Evolutionary conservation across 2,329 filamentous ascomycete species (phyloP).

Genomic region (Leptographium wingfieldii): DNA sequence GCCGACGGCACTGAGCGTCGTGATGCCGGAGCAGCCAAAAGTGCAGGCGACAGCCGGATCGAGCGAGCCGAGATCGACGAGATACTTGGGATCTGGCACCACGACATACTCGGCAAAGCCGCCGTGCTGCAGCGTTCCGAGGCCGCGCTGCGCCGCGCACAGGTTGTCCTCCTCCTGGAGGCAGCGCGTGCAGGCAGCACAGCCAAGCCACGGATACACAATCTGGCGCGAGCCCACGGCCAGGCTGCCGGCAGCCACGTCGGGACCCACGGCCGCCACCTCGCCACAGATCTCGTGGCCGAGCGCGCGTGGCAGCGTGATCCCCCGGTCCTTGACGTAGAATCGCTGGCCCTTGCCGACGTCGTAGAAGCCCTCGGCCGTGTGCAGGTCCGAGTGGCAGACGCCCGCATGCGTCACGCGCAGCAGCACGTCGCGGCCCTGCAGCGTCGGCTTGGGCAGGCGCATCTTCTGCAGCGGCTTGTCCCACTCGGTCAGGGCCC

Average conservation of each 20-base stretch:
- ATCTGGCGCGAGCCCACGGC: conserved; percentile 3
- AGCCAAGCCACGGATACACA: conserved; percentile 7
- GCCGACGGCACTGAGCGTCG: conserved; percentile 4
- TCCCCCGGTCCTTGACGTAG: conserved; percentile 6
- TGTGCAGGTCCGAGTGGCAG: conserved; percentile 8
- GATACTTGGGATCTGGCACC: conserved; percentile 6
- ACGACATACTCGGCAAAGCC: conserved; percentile 8
- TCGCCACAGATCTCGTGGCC: conserved; percentile 7
- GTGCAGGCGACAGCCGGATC: conserved; percentile 7
- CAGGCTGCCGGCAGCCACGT: not conserved
- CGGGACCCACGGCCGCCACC: conserved; percentile 2
- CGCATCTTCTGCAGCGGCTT: conserved; percentile 3
- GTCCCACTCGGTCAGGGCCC: conserved; percentile 6
- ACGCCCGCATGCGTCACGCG: conserved; percentile 6
- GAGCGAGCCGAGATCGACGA: conserved; percentile 2
- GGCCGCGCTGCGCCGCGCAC: conserved; percentile 5
- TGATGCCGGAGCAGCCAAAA: conserved; percentile 8
- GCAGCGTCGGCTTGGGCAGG: not conserved
- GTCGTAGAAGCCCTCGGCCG: conserved; percentile 6
- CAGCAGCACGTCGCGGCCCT: conserved; percentile 1
- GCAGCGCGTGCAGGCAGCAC: conserved; percentile 5
- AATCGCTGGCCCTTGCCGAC: conserved; percentile 4
- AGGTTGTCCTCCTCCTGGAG: conserved; percentile 7
- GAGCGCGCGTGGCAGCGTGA: conserved; percentile 3
- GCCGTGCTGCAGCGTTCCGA: conserved; percentile 5